phyloP scores from a whole-genome alignment of 768 basidiomycete species.

The Grammothele lineata region DNA sequence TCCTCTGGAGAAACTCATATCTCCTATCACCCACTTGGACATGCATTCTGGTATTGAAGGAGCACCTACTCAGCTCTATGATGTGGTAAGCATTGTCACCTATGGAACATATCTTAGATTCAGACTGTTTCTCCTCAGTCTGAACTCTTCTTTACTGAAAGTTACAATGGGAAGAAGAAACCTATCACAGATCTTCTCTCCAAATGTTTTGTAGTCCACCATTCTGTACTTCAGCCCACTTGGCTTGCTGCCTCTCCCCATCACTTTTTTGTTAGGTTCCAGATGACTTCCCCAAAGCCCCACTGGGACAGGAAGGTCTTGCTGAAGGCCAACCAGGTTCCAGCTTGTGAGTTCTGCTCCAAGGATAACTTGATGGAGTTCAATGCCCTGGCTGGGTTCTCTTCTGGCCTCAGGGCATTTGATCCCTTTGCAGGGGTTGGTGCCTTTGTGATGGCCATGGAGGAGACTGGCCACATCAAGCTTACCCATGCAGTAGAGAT shows the following conservation, averaged over 20 bases:
- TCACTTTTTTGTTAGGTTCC: conserved; percentile 56
- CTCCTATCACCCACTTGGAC: too few relatives aligned
- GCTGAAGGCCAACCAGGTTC: conserved; percentile 42
- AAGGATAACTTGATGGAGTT: conserved; percentile 41
- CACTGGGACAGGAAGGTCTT: background rate
- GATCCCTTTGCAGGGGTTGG: conserved; percentile 48
- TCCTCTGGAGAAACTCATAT: too few relatives aligned
- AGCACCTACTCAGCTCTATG: too few relatives aligned
- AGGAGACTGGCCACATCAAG: conserved; percentile 48
- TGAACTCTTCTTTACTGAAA: too few relatives aligned
- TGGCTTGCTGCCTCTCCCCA: conserved; percentile 52
- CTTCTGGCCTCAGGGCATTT: conserved; percentile 31
- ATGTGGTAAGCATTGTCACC: too few relatives aligned
- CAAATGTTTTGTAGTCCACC: conserved; percentile 6
- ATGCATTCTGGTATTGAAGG: too few relatives aligned
- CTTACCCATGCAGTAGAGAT: conserved; percentile 69
- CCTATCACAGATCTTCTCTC: too few relatives aligned
- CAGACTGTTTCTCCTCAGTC: too few relatives aligned
- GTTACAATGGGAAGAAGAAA: too few relatives aligned
- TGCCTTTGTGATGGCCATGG: conserved; percentile 59
- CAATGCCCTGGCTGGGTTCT: too few relatives aligned
- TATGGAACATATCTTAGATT: too few relatives aligned
- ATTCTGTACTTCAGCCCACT: background rate
- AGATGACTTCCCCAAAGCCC: conserved; percentile 43
- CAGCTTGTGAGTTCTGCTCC: conserved; percentile 51